These are phyloP conservation scores for Solanum etuberosum DNA, from an alignment of 257 asterid genomes.

Conservation along the genomic window DNA sequence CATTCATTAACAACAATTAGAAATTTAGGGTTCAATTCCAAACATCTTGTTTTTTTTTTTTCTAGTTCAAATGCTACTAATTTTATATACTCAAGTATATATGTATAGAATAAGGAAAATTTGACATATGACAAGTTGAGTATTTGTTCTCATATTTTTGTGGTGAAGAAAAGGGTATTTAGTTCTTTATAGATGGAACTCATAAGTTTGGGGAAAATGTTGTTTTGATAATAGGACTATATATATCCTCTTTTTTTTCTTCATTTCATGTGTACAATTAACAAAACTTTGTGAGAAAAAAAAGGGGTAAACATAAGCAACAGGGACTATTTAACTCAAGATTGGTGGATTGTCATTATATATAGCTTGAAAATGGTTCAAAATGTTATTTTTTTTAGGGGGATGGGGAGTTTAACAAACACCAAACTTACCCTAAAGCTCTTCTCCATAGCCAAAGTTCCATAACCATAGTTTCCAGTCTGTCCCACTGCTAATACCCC, in stretches of 20 bases:
- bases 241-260: neutral
- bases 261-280: neutral
- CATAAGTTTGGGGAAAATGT: neutral
- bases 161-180: neutral
- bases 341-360: neutral
- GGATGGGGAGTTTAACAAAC: neutral
- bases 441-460: slow-evolving; percentile 71
- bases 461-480: slow-evolving; percentile 46
- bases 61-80: neutral
- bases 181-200: neutral
- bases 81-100: neutral
- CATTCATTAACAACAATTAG: neutral
- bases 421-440: slow-evolving; percentile 52
- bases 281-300: neutral
- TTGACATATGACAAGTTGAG: neutral
- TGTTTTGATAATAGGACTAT: neutral
- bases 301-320: neutral
- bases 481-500: slow-evolving; percentile 21
- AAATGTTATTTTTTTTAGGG: neutral
- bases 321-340: neutral
- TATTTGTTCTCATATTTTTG: neutral
- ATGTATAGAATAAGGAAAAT: neutral
- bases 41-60: neutral
- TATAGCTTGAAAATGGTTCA: neutral
- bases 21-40: neutral